phyloP scores from a whole-genome alignment of 306 rosid genomes.

The Rosa persica region DNA sequence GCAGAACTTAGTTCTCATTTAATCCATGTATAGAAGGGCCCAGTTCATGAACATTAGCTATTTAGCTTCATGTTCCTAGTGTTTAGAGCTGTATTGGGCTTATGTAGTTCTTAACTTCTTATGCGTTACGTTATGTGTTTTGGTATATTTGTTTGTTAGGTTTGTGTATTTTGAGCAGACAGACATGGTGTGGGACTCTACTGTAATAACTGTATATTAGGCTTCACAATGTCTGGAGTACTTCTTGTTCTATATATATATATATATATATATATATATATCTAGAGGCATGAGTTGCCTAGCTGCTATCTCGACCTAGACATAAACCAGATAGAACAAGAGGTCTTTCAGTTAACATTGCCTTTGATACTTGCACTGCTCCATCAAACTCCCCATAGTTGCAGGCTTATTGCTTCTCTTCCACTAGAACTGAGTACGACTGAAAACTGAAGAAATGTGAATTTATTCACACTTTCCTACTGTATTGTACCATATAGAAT shows the following conservation, averaged over 20 bases:
- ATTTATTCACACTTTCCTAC: no score
- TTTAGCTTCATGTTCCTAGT: background rate
- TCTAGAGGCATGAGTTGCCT: background rate
- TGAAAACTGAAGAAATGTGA: no score
- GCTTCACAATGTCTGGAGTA: background rate
- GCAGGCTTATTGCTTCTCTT: no score
- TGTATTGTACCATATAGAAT: no score
- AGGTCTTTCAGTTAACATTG: no score
- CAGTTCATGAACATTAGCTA: no score
- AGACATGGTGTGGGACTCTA: background rate
- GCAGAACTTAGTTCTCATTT: background rate
- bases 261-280: no score
- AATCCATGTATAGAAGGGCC: background rate
- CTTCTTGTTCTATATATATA: background rate
- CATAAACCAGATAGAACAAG: no score
- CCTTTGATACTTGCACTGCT: no score
- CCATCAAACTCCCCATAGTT: no score
- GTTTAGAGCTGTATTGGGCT: background rate
- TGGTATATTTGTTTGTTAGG: background rate
- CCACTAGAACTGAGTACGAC: no score
- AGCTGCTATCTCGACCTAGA: background rate
- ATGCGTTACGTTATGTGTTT: background rate
- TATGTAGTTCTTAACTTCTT: background rate
- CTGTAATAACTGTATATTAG: background rate
- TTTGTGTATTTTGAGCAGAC: background rate